Conservation (phyloP, 306 rosid genomes). For the Castanospermum australe region DNA sequence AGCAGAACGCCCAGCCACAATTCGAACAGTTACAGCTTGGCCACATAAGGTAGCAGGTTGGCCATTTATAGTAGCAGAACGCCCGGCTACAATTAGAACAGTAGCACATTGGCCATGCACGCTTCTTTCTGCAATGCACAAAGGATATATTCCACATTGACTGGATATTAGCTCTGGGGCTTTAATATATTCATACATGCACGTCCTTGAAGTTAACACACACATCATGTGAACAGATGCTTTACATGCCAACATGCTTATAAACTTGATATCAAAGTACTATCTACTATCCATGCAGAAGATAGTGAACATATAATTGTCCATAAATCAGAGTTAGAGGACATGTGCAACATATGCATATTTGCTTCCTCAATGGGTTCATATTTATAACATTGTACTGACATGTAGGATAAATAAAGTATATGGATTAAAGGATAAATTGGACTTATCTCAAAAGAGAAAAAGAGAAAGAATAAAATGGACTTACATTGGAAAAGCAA, state of each 20-base stretch:
- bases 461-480: slow-evolving; percentile 33
- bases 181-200: not conserved
- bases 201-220: slow-evolving; percentile 4
- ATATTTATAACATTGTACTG: not conserved
- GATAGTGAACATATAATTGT: not conserved
- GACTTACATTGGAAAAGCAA: slow-evolving; percentile 69
- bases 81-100: slow-evolving; percentile 43
- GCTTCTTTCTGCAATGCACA: slow-evolving; percentile 59
- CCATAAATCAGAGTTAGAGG: not conserved
- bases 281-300: not conserved
- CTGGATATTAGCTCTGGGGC: slow-evolving; percentile 11
- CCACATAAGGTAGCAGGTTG: slow-evolving; percentile 26
- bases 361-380: not conserved
- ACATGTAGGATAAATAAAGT: not conserved
- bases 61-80: slow-evolving; percentile 37
- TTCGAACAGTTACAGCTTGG: slow-evolving; percentile 32
- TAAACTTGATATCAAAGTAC: not conserved
- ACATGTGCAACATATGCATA: not conserved
- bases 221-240: not conserved
- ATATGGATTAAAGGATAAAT: not conserved
- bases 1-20: slow-evolving; percentile 45
- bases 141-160: slow-evolving; percentile 38
- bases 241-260: not conserved
- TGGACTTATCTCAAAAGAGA: slow-evolving; percentile 52
- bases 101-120: slow-evolving; percentile 36